phyloP scores from a whole-genome alignment of 73 alveolate species.

The Diophrys appendiculata region DNA sequence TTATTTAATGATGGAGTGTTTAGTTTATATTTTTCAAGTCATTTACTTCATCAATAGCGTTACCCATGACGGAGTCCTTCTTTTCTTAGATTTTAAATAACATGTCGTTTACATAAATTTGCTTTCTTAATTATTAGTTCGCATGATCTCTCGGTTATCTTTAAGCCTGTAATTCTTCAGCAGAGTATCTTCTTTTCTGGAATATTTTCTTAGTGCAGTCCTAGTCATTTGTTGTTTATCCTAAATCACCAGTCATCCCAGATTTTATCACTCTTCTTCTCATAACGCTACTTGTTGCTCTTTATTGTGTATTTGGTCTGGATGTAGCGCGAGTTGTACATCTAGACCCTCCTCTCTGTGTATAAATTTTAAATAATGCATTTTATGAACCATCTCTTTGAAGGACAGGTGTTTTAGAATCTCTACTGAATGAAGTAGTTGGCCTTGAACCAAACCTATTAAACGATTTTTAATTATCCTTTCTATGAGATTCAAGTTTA shows the following conservation, averaged over 20 bases:
- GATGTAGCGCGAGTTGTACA: background rate
- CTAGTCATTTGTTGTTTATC: too few relatives aligned
- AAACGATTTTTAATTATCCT: background rate
- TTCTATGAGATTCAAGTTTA: background rate
- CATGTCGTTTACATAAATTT: background rate
- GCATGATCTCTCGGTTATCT: background rate
- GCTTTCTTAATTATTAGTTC: background rate
- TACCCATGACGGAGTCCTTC: background rate
- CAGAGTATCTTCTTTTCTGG: background rate
- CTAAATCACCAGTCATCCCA: too few relatives aligned
- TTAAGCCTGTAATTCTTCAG: background rate
- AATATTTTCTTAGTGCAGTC: background rate
- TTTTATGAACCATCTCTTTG: background rate
- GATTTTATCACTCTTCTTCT: too few relatives aligned
- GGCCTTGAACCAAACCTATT: background rate
- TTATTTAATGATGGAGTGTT: background rate
- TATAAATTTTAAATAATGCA: background rate
- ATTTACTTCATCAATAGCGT: background rate
- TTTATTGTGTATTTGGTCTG: background rate
- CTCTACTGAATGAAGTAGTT: too few relatives aligned
- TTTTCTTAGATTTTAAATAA: background rate
- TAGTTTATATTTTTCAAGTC: background rate
- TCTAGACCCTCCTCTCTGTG: background rate
- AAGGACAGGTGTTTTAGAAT: too few relatives aligned
- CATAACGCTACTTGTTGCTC: too few relatives aligned